Conservation (phyloP, 2,329 filamentous ascomycete species). For the Colletotrichum incanum region DNA sequence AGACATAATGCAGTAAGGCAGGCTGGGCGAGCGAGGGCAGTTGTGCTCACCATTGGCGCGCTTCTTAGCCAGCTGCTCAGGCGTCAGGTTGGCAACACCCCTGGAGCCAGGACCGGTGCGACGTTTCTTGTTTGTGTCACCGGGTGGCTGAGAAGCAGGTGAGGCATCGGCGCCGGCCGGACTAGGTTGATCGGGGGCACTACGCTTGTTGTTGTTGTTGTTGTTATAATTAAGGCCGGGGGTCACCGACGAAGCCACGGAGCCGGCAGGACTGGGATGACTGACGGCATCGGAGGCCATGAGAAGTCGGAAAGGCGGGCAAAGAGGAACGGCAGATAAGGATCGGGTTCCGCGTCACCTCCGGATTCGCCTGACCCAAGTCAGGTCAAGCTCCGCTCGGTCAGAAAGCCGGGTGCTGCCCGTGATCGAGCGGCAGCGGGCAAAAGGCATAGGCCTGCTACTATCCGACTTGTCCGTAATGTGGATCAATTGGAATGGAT, state of each 20-base stretch:
- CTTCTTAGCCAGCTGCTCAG: constrained; percentile 81
- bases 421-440: constrained; percentile 26
- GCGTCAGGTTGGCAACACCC: constrained; percentile 76
- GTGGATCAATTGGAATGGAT: constrained; percentile 1
- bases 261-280: constrained; percentile 43
- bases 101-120: constrained; percentile 62
- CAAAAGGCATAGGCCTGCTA: constrained; percentile 23
- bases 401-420: constrained; percentile 33
- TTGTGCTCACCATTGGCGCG: constrained; percentile 67
- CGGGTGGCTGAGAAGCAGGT: constrained; percentile 32
- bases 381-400: constrained; percentile 27
- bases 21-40: neutral
- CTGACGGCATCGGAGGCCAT: constrained; percentile 42
- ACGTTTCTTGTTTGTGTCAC: constrained; percentile 59
- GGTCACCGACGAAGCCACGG: constrained; percentile 41
- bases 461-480: constrained; percentile 4
- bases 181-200: constrained; percentile 33
- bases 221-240: constrained; percentile 18
- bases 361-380: constrained; percentile 2
- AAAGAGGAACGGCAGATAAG: neutral
- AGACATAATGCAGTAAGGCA: constrained; percentile 48
- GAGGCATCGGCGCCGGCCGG: constrained; percentile 27
- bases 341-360: neutral
- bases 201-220: constrained; percentile 19
- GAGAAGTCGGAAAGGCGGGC: constrained; percentile 9